Evolutionary conservation across 495 filamentous ascomycete genomes (phyloP).

Genomic region (Penicillium salamii): DNA sequence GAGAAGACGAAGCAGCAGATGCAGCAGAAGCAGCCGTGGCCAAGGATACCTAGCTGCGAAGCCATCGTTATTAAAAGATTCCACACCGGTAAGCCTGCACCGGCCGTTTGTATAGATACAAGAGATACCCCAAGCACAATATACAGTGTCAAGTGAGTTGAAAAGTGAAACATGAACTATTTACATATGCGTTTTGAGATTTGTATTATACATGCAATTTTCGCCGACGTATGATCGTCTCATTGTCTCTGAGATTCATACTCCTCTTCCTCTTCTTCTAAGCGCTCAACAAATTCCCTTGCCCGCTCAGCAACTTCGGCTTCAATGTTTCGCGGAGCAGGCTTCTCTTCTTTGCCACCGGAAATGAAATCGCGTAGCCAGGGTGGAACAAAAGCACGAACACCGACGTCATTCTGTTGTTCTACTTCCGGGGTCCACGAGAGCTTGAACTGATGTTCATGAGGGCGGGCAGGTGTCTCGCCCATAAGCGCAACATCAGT

Average conservation of each 20-base stretch:
- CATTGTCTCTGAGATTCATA: neutral
- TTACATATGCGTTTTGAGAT: slow-evolving; percentile 9
- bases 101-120: neutral
- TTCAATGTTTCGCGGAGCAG: slow-evolving; percentile 16
- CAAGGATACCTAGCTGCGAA: slow-evolving; percentile 3
- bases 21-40: slow-evolving; percentile 39
- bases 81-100: neutral
- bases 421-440: slow-evolving; percentile 41
- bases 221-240: neutral
- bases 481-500: slow-evolving; percentile 66
- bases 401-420: slow-evolving; percentile 47
- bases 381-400: slow-evolving; percentile 84
- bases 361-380: slow-evolving; percentile 59
- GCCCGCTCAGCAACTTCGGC: slow-evolving; percentile 29
- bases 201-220: slow-evolving; percentile 24
- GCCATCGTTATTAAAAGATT: neutral
- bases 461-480: slow-evolving; percentile 53
- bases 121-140: slow-evolving; percentile 13
- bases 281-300: slow-evolving; percentile 37
- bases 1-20: slow-evolving; percentile 50
- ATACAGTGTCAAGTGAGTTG: neutral
- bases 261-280: slow-evolving; percentile 39
- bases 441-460: slow-evolving; percentile 54
- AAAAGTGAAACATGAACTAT: slow-evolving; percentile 14
- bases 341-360: slow-evolving; percentile 26